phyloP scores from a whole-genome alignment of 164 flowering plant species.

The Magnolia changhungtana region DNA sequence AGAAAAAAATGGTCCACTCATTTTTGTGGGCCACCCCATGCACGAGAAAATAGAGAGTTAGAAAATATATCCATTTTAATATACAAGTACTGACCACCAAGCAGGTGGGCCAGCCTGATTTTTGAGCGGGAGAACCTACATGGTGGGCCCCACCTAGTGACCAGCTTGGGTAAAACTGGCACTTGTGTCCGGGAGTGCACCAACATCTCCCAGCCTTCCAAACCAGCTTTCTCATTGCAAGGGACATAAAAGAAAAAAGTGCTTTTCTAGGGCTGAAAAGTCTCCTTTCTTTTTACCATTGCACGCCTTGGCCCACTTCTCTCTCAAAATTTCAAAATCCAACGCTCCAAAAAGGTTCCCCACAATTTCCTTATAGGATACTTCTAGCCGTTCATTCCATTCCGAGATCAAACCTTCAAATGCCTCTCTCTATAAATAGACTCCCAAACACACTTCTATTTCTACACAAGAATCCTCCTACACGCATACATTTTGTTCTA shows the following conservation, averaged over 20 bases:
- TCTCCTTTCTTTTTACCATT: background rate
- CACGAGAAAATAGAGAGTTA: too few species aligned
- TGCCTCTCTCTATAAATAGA: background rate
- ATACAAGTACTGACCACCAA: too few species aligned
- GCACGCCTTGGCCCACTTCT: constrained; percentile 2
- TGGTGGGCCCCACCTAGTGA: background rate
- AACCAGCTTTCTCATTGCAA: background rate
- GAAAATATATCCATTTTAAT: too few species aligned
- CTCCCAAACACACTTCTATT: background rate
- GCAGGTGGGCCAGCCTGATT: too few species aligned
- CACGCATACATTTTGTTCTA: background rate
- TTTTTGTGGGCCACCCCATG: too few species aligned
- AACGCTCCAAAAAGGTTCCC: background rate
- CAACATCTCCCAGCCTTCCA: background rate
- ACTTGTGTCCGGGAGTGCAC: background rate
- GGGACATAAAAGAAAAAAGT: background rate
- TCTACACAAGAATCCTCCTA: background rate
- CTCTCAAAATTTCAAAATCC: constrained; percentile 2
- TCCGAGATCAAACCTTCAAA: background rate
- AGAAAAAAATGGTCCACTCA: too few species aligned
- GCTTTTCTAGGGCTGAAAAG: background rate
- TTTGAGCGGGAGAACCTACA: too few species aligned
- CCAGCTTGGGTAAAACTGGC: background rate
- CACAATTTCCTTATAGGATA: background rate
- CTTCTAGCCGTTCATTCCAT: too few species aligned